Percentiles rank a stretch among this genome's conserved stretches.
Evolutionary conservation across 139 green algal genomes (phyloP).

Genomic region (Haematococcus sp.): DNA sequence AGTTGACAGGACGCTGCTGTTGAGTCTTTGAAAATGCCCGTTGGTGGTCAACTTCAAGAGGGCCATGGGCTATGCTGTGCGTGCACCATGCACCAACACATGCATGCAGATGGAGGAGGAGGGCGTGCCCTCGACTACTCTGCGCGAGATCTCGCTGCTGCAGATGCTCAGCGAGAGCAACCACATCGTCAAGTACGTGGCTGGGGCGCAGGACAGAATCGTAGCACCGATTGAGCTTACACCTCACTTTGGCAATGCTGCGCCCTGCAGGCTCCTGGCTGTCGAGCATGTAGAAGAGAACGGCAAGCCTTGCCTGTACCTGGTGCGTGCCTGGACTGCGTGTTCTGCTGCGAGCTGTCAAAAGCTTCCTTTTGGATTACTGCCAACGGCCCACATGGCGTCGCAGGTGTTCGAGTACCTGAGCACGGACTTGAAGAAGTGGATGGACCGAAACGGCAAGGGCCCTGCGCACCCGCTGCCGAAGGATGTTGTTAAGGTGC

Average conservation of each 20-base stretch:
- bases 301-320: conserved; percentile 92
- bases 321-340: conserved; percentile 54
- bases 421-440: conserved; percentile 97
- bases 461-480: conserved; percentile 65
- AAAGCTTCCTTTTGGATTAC: not conserved
- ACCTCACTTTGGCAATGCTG: not conserved
- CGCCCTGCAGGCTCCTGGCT: conserved; percentile 59
- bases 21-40: not conserved
- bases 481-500: conserved; percentile 68
- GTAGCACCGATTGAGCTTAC: not conserved
- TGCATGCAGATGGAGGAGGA: conserved; percentile 93
- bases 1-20: not conserved
- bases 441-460: conserved; percentile 93
- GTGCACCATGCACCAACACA: too few relatives aligned
- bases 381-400: not conserved
- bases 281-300: conserved; percentile 98
- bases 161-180: conserved; percentile 94
- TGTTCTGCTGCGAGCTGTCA: not conserved
- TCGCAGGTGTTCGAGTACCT: conserved; percentile 94
- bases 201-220: not conserved
- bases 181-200: conserved; percentile 83
- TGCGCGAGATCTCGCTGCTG: conserved; percentile 95
- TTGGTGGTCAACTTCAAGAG: too few relatives aligned
- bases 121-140: conserved; percentile 93
- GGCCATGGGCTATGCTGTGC: too few relatives aligned